Evolutionary conservation across 2,329 filamentous ascomycete genomes (phyloP).

Genomic region (Tolypocladium tropicale): DNA sequence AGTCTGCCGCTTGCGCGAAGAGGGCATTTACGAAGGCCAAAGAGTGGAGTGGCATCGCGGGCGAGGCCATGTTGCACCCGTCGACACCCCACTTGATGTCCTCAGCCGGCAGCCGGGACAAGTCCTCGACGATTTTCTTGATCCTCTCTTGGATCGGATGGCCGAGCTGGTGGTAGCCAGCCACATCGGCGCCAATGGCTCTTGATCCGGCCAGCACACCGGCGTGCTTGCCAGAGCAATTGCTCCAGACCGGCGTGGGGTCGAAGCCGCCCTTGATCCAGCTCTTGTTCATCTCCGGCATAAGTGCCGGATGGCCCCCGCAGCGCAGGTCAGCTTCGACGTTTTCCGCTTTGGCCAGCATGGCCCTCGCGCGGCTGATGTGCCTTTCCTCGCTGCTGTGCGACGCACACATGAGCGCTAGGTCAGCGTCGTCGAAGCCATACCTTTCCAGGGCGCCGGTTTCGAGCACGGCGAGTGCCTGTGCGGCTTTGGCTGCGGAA

Average conservation of each 20-base stretch:
- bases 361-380: constrained; percentile 22
- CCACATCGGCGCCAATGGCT: constrained; percentile 19
- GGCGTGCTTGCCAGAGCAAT: constrained; percentile 38
- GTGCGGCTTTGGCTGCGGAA: constrained; percentile 34
- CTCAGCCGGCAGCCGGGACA: constrained; percentile 16
- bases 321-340: constrained; percentile 27
- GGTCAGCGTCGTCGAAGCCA: constrained; percentile 26
- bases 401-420: constrained; percentile 37
- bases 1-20: constrained; percentile 24
- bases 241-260: constrained; percentile 29
- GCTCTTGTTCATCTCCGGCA: constrained; percentile 19
- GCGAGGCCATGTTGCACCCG: constrained; percentile 37
- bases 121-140: constrained; percentile 22
- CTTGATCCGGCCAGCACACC: constrained; percentile 34
- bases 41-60: constrained; percentile 25
- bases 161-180: constrained; percentile 22
- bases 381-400: constrained; percentile 33
- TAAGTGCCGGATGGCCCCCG: constrained; percentile 28
- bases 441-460: constrained; percentile 26
- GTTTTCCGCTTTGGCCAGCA: constrained; percentile 24
- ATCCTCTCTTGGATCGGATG: constrained; percentile 30
- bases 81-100: constrained; percentile 31
- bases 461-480: constrained; percentile 32
- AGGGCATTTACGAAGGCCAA: constrained; percentile 24
- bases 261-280: constrained; percentile 28